These are phyloP conservation scores for Coemansia aciculifera DNA, from an alignment of 192 early-diverging fungal species.

Conservation along the genomic window DNA sequence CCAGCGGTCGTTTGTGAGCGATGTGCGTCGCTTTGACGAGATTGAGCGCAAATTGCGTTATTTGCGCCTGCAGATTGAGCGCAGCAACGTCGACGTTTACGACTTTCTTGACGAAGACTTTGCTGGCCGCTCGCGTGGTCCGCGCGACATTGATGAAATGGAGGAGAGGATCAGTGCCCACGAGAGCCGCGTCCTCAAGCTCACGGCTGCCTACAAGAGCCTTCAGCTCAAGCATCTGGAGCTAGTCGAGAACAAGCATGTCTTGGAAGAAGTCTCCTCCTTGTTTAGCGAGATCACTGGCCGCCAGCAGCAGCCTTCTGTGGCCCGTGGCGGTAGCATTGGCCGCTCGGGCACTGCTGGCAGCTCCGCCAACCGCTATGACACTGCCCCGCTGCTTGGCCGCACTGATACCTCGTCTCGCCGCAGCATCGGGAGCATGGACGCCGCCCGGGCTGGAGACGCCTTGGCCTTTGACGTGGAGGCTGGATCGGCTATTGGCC, in stretches of 20 bases:
- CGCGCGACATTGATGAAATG: constrained; percentile 93
- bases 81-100: constrained; percentile 66
- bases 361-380: constrained; percentile 10
- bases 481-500: constrained; percentile 23
- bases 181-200: constrained; percentile 78
- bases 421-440: constrained; percentile 53
- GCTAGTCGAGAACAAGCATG: constrained; percentile 85
- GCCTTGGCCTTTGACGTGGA: constrained; percentile 32
- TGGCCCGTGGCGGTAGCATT: neutral
- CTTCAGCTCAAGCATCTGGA: constrained; percentile 88
- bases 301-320: constrained; percentile 73
- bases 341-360: constrained; percentile 1
- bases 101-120: constrained; percentile 52
- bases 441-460: constrained; percentile 39
- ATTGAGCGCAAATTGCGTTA: constrained; percentile 97
- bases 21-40: constrained; percentile 95
- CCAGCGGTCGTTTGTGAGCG: constrained; percentile 92
- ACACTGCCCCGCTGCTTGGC: constrained; percentile 61
- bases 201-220: constrained; percentile 84
- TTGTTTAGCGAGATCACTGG: constrained; percentile 62
- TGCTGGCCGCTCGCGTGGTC: constrained; percentile 65
- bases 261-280: constrained; percentile 72
- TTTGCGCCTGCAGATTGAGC: constrained; percentile 76
- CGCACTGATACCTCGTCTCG: constrained; percentile 56
- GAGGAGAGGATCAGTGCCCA: constrained; percentile 77